A percentile compares a stretch with the other conserved stretches of the same genome.
phyloP scores from a whole-genome alignment of 2,329 filamentous ascomycete species.

The Phaeosphaeriaceae sp. region DNA sequence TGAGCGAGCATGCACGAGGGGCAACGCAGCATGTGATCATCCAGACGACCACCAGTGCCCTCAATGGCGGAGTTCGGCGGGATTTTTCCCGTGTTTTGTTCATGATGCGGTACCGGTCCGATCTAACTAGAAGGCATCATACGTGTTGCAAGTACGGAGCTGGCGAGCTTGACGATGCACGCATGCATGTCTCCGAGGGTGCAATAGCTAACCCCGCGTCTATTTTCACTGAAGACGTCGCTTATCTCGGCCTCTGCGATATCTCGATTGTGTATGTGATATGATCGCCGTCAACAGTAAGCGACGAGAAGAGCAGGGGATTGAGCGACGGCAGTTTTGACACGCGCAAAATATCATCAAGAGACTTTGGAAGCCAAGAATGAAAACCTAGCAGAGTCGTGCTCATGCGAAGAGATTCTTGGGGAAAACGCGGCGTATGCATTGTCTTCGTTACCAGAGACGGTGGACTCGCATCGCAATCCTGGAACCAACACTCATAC shows the following conservation, averaged over 20 bases:
- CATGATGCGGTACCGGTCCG: background rate
- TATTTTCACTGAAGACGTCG: background rate
- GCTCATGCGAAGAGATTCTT: background rate
- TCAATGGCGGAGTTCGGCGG: background rate
- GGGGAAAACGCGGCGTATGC: background rate
- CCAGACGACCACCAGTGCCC: background rate
- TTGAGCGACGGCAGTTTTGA: background rate
- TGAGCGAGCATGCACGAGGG: background rate
- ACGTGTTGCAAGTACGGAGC: background rate
- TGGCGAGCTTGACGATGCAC: background rate
- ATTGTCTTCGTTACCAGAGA: background rate
- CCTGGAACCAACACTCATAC: background rate
- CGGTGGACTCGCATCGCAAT: background rate
- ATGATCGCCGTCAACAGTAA: background rate
- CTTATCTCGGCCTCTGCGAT: background rate
- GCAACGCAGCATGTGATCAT: background rate
- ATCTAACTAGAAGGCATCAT: background rate
- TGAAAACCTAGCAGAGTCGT: background rate
- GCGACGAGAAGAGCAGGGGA: constrained; percentile 9
- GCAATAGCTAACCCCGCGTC: background rate
- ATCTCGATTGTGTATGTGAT: background rate
- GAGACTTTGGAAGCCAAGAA: background rate
- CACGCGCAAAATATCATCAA: background rate
- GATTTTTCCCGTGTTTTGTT: background rate
- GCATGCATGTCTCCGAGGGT: background rate